phyloP scores from a whole-genome alignment of 2,329 filamentous ascomycete species.

The Metarhizium robertsii region DNA sequence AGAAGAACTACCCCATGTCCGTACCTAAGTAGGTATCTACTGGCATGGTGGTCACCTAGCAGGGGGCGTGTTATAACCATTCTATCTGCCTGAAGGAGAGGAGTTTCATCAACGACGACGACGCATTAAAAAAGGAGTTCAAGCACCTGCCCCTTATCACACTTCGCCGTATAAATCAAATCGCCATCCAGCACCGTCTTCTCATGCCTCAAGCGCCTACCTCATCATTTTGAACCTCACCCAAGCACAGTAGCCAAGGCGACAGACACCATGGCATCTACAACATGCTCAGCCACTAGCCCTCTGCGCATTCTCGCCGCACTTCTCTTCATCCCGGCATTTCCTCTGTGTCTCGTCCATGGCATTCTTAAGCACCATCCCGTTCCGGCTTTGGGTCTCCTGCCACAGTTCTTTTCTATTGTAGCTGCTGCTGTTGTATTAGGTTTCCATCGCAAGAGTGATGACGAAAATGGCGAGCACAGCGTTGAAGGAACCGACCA shows the following conservation, averaged over 20 bases:
- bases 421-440: conserved; percentile 16
- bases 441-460: conserved; percentile 5
- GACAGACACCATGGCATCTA: not conserved
- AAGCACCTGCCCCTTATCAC: no score
- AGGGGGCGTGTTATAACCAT: not conserved
- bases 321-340: conserved; percentile 27
- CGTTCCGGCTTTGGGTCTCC: conserved; percentile 29
- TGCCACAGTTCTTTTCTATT: conserved; percentile 29
- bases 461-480: not conserved
- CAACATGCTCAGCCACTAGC: conserved; percentile 3
- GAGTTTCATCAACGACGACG: no score
- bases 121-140: no score
- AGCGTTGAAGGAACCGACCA: not conserved
- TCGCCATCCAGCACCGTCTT: no score
- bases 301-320: conserved; percentile 25
- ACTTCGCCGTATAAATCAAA: no score
- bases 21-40: no score
- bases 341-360: conserved; percentile 29
- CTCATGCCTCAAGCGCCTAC: no score
- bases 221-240: no score
- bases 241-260: no score
- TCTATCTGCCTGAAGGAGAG: no score
- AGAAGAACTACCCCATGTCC: no score
- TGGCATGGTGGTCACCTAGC: no score
- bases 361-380: conserved; percentile 23